These are phyloP conservation scores for Yarrowia deformans DNA, from an alignment of 805 yeast genomes.

Conservation along the genomic window DNA sequence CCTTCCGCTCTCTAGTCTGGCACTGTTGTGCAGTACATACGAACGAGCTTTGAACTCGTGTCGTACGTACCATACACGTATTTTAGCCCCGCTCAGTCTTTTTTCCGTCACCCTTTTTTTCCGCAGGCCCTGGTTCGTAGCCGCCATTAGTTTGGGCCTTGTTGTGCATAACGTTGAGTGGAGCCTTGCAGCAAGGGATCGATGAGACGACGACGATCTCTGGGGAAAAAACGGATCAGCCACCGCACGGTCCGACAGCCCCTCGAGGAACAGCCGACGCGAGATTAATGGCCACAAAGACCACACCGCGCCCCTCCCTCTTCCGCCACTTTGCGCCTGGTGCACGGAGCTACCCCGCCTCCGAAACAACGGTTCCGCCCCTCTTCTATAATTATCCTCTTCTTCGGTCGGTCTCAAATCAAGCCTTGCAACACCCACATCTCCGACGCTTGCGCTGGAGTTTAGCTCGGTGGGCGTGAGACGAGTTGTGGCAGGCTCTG, in stretches of 20 bases:
- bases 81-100: no score
- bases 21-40: no score
- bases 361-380: constrained; percentile 22
- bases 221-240: constrained; percentile 19
- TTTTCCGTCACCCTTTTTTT: constrained; percentile 1
- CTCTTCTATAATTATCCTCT: constrained; percentile 14
- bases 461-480: neutral
- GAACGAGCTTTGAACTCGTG: no score
- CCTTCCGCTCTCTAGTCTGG: no score
- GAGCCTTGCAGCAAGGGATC: constrained; percentile 14
- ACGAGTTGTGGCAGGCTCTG: neutral
- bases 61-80: no score
- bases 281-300: neutral
- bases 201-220: constrained; percentile 24
- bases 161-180: constrained; percentile 36
- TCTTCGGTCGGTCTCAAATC: neutral
- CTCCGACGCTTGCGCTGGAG: constrained; percentile 28
- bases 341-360: constrained; percentile 26
- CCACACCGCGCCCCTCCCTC: neutral
- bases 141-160: constrained; percentile 5
- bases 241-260: neutral
- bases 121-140: constrained; percentile 17
- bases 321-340: neutral
- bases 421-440: constrained; percentile 11
- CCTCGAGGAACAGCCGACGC: neutral